Conservation (phyloP, 1,139 yeast genomes). For the Candida neerlandica region DNA sequence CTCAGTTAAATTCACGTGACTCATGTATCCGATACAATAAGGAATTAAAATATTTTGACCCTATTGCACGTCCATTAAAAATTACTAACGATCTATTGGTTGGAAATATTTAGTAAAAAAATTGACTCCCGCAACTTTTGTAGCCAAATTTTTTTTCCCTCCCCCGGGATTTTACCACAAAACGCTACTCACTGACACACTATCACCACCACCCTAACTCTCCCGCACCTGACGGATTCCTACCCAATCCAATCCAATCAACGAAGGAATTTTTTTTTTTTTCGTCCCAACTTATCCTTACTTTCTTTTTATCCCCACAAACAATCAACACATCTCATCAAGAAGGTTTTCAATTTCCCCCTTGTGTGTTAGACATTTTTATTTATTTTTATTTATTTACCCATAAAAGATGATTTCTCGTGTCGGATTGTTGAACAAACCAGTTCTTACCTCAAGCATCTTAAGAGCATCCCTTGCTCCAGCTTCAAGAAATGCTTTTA, state of each 20-base stretch:
- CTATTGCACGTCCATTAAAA: neutral
- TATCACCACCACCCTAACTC: neutral
- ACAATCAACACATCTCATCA: no score
- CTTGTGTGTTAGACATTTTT: neutral
- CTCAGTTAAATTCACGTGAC: no score
- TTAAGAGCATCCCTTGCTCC: slow-evolving; percentile 5
- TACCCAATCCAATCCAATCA: neutral
- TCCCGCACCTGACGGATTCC: neutral
- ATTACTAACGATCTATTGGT: slow-evolving; percentile 7
- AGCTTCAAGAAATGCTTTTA: neutral
- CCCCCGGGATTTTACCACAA: slow-evolving; percentile 5
- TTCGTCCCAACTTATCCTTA: neutral
- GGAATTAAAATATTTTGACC: neutral
- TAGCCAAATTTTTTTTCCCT: neutral
- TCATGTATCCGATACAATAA: neutral
- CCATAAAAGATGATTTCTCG: slow-evolving; percentile 18
- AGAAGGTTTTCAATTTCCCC: neutral
- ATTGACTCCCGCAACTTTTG: neutral
- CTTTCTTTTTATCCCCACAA: neutral
- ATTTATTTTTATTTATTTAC: neutral
- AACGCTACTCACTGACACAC: neutral
- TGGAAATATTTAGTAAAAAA: neutral
- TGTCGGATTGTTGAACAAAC: slow-evolving; percentile 19
- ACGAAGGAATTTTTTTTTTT: neutral
- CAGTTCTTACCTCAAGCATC: slow-evolving; percentile 7